Evolutionary conservation across 169 alveolate genomes (phyloP).

Genomic region (Plasmodium vivax): DNA sequence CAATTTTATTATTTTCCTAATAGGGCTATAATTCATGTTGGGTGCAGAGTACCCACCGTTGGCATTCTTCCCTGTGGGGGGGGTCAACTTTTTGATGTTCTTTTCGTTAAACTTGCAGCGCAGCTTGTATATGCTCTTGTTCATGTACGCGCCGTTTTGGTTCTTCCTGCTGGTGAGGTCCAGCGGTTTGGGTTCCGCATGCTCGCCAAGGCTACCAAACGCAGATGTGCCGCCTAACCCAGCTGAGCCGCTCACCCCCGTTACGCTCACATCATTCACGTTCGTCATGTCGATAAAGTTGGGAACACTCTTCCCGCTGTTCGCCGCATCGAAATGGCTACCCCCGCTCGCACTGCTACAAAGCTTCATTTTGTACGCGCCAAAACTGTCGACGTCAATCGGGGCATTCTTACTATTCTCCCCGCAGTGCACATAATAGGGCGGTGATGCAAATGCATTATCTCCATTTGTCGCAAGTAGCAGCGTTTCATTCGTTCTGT

Average conservation of each 20-base stretch:
- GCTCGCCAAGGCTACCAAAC: neutral
- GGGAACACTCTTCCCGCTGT: neutral
- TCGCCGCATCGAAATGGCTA: neutral
- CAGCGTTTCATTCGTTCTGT: neutral
- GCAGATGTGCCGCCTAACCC: neutral
- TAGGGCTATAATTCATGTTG: neutral
- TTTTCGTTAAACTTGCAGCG: constrained; percentile 8
- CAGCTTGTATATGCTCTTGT: neutral
- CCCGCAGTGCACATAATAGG: neutral
- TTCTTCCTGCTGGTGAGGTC: neutral
- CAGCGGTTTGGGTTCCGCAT: neutral
- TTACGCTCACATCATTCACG: neutral
- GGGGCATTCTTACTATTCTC: neutral
- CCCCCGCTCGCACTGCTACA: neutral
- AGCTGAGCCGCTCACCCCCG: neutral
- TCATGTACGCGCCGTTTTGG: neutral
- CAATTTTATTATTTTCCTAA: neutral
- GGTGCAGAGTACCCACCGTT: neutral
- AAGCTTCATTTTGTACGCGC: neutral
- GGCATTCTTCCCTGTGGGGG: neutral
- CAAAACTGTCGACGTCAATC: neutral
- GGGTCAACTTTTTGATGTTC: constrained; percentile 1
- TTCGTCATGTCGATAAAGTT: neutral
- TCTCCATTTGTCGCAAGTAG: neutral
- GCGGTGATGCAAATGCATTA: neutral